phyloP scores from a whole-genome alignment of 2,329 filamentous ascomycete species.

The Hirsutella minnesotensis region DNA sequence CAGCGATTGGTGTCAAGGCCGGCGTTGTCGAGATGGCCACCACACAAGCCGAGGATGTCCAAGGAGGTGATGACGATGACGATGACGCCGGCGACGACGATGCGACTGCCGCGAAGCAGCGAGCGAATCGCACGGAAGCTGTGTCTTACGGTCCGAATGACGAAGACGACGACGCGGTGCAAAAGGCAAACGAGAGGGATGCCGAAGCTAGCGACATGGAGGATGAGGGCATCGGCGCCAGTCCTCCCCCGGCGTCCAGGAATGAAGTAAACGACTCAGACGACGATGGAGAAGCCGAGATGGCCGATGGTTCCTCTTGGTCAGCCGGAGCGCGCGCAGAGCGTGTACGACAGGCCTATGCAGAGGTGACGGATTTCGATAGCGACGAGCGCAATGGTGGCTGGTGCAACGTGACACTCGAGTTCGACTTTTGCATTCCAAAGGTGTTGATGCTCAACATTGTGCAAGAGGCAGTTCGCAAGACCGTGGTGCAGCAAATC shows the following conservation, averaged over 20 bases:
- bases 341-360: slow-evolving; percentile 50
- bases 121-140: slow-evolving; percentile 65
- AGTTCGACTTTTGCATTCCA: slow-evolving; percentile 67
- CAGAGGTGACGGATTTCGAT: slow-evolving; percentile 62
- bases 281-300: slow-evolving; percentile 22
- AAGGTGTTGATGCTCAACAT: slow-evolving; percentile 91
- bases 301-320: slow-evolving; percentile 22
- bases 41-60: slow-evolving; percentile 14
- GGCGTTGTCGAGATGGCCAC: slow-evolving; percentile 41
- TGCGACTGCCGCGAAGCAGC: slow-evolving; percentile 61
- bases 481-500: slow-evolving; percentile 80
- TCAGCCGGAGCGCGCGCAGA: slow-evolving; percentile 42
- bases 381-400: slow-evolving; percentile 65
- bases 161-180: slow-evolving; percentile 74
- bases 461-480: slow-evolving; percentile 68
- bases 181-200: slow-evolving; percentile 30
- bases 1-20: slow-evolving; percentile 52
- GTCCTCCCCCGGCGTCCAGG: slow-evolving; percentile 23
- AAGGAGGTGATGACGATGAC: slow-evolving; percentile 43
- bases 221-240: slow-evolving; percentile 40
- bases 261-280: slow-evolving; percentile 21
- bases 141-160: slow-evolving; percentile 89
- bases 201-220: slow-evolving; percentile 22
- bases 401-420: slow-evolving; percentile 72
- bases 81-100: slow-evolving; percentile 72